Conservation (phyloP, 73 alveolate genomes). For the Paramecium pentaurelia region DNA sequence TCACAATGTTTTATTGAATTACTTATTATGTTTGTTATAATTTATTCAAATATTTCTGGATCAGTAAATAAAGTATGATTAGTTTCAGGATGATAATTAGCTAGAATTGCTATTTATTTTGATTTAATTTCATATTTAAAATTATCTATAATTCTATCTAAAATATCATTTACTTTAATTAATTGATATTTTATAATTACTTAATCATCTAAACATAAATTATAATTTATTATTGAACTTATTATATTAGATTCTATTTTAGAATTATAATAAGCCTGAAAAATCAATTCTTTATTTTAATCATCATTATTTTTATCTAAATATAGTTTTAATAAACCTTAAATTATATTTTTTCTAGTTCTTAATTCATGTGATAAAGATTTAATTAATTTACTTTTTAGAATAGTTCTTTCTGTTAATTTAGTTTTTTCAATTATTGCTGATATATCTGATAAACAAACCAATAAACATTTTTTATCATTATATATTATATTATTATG, state of each 20-base stretch:
- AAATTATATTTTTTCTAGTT: background rate
- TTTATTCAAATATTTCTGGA: slow-evolving; percentile 18
- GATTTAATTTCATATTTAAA: background rate
- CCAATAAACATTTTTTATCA: background rate
- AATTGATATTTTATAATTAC: background rate
- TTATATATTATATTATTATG: background rate
- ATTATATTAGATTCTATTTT: slow-evolving; percentile 12
- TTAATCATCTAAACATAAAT: slow-evolving; percentile 23
- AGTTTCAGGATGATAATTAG: background rate
- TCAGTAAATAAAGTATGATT: background rate
- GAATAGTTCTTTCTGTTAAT: background rate
- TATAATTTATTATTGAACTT: slow-evolving; percentile 22
- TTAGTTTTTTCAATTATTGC: background rate
- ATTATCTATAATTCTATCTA: background rate
- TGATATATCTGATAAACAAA: slow-evolving; percentile 3
- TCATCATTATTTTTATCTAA: background rate
- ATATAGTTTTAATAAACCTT: slow-evolving; percentile 12
- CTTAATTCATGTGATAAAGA: slow-evolving; percentile 17
- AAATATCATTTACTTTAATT: background rate
- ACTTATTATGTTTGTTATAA: background rate
- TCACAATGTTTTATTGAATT: background rate
- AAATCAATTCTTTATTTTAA: background rate
- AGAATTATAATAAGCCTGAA: background rate
- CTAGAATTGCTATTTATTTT: background rate
- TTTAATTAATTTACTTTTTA: slow-evolving; percentile 2